Percentiles rank a stretch among this genome's conserved stretches.
phyloP scores from a whole-genome alignment of 495 filamentous ascomycete species.

The Barbatosphaeria neglecta region DNA sequence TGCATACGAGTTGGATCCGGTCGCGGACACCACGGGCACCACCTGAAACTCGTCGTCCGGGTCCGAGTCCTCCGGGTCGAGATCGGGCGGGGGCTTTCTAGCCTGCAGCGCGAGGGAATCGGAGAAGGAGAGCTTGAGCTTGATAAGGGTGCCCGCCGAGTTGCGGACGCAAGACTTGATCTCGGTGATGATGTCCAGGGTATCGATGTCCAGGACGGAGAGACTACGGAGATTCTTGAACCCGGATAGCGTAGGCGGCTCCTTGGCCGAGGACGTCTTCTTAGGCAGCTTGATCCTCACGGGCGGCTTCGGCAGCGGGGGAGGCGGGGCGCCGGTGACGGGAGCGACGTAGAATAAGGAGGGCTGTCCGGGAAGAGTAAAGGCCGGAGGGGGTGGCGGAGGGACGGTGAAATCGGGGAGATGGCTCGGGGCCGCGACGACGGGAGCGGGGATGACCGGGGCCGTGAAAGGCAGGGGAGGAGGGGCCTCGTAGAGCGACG shows the following conservation, averaged over 20 bases:
- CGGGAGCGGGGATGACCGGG: constrained; percentile 1
- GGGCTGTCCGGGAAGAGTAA: constrained; percentile 5
- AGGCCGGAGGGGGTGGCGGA: constrained; percentile 5
- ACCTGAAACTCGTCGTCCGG: constrained; percentile 33
- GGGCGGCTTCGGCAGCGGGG: constrained; percentile 11
- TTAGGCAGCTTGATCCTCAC: constrained; percentile 12
- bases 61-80: constrained; percentile 41
- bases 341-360: constrained; percentile 13
- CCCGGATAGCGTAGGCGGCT: constrained; percentile 40
- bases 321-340: constrained; percentile 3
- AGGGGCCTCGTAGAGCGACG: constrained; percentile 34
- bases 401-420: background rate
- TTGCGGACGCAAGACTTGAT: constrained; percentile 39
- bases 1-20: constrained; percentile 1
- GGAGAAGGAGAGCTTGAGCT: constrained; percentile 48
- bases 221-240: constrained; percentile 44
- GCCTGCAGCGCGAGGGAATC: constrained; percentile 35
- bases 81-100: constrained; percentile 35
- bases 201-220: constrained; percentile 45
- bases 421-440: background rate
- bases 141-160: constrained; percentile 37
- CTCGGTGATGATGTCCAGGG: constrained; percentile 41
- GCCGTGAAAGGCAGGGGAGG: constrained; percentile 23
- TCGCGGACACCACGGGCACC: constrained; percentile 8
- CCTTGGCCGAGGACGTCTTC: constrained; percentile 7